Base-by-base conservation (phyloP, 2,329 filamentous ascomycete species). In the Trichoderma asperellum region DNA sequence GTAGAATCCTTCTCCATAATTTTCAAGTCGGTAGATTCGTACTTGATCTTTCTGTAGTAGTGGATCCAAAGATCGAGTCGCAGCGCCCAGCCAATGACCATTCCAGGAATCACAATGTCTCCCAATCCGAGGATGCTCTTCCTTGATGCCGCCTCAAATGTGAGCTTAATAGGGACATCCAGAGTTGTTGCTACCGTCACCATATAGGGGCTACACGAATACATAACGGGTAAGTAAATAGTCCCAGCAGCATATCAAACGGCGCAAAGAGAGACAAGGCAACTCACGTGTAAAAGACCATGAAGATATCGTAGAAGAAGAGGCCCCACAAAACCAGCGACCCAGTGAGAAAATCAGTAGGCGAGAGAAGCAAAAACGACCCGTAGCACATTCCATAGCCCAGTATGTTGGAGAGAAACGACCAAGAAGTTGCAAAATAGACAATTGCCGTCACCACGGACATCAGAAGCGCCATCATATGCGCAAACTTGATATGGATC, bases 301-400 rank as follows among this genome's bases (percentile, higher is more conserved):
- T 94, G 79, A 96, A 89, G 60, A 99, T 95, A 77, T 99, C 95
- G 76, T 99, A 99, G 76, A 97, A 88, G 82, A 98, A 98, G 0
- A 98, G 84, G 0, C 91, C 92, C 11, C 84, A 82, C 1, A 98
- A 84, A 11, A 98, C 89, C 55, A 94, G 79, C 7, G 91, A 91
- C 0, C 93, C 93, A 0, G 92, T 97, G 67, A 87, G 82, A 76
- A 97, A 97, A 0, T 93, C 95, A 0, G 94, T 97, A 0, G 94
- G 94, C 1, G 94, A 97, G 83, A 98, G 88, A 65, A 97, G 82
- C 74, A 95, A 88, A 68, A 97, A 85, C 4, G 92, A 89, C 8
- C 88, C 87, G 76, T 98, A 97, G 73, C 91, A 94, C 81, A 97
- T 93, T 6, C 91, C 92, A 73, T 95, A 93, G 0, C 93, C 94